Percentiles rank a stretch among this genome's conserved stretches.
phyloP scores from a whole-genome alignment of 257 asterid genomes.

The Rehmannia glutinosa region DNA sequence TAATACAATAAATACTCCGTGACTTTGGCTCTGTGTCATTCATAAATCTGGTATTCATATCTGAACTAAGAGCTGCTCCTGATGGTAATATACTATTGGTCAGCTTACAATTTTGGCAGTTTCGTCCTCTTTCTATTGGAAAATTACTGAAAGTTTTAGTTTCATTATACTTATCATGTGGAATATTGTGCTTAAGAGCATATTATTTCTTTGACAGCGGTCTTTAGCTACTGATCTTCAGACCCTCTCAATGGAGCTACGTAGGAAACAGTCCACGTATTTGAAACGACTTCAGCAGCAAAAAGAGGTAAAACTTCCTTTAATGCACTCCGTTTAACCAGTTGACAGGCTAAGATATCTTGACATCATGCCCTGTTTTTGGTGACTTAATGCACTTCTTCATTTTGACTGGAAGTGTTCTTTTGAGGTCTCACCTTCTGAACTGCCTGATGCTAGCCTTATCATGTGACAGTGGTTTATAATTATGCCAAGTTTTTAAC shows the following conservation, averaged over 20 bases:
- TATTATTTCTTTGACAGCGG: slow-evolving; percentile 47
- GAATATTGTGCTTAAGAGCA: slow-evolving; percentile 22
- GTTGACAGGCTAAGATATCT: slow-evolving; percentile 3
- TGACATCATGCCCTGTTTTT: slow-evolving; percentile 6
- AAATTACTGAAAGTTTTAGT: not conserved
- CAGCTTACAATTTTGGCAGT: not conserved
- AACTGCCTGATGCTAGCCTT: not conserved
- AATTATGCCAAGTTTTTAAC: slow-evolving; percentile 8
- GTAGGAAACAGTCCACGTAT: slow-evolving; percentile 67
- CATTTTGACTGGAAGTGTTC: slow-evolving; percentile 8
- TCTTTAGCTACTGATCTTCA: slow-evolving; percentile 84
- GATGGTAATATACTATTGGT: not conserved
- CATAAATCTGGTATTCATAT: slow-evolving; percentile 5
- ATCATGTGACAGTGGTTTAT: not conserved
- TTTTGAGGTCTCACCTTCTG: slow-evolving; percentile 10
- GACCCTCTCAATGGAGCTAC: slow-evolving; percentile 72
- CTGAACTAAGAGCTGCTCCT: slow-evolving; percentile 3
- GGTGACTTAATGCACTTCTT: not conserved
- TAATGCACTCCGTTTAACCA: not conserved
- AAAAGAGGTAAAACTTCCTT: slow-evolving; percentile 53
- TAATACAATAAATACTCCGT: not conserved
- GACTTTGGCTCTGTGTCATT: not conserved
- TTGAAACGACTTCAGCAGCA: slow-evolving; percentile 72
- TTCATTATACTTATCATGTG: not conserved
- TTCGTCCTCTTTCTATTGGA: slow-evolving; percentile 2